These are phyloP conservation scores for Fusarium sp. DNA, from an alignment of 2,329 filamentous ascomycete species.

Conservation along the genomic window DNA sequence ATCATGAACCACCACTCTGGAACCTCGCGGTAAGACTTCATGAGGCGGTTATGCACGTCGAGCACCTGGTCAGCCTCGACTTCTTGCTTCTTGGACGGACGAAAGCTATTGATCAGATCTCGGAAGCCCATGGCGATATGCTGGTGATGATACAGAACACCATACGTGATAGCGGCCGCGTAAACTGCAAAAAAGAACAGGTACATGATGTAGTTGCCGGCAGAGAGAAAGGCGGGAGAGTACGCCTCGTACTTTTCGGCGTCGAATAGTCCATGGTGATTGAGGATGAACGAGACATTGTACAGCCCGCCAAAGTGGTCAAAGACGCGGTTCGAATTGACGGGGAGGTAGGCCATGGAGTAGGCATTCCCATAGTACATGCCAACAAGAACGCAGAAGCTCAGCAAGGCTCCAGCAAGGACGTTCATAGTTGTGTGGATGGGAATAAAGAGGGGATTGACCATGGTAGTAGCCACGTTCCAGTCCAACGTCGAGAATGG, in stretches of 20 bases:
- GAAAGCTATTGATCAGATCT: slow-evolving; percentile 45
- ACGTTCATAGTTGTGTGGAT: slow-evolving; percentile 53
- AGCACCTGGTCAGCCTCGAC: slow-evolving; percentile 35
- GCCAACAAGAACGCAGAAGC: slow-evolving; percentile 45
- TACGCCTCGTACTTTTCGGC: slow-evolving; percentile 53
- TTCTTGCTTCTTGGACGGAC: slow-evolving; percentile 40
- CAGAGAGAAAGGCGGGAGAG: slow-evolving; percentile 56
- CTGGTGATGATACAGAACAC: slow-evolving; percentile 53
- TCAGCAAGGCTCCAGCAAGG: slow-evolving; percentile 46
- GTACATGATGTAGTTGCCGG: slow-evolving; percentile 51
- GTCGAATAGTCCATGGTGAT: slow-evolving; percentile 52
- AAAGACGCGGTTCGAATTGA: slow-evolving; percentile 55
- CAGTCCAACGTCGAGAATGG: slow-evolving; percentile 58
- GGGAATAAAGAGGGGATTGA: slow-evolving; percentile 54
- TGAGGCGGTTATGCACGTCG: slow-evolving; percentile 60
- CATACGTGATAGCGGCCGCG: slow-evolving; percentile 54
- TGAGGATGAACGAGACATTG: slow-evolving; percentile 52
- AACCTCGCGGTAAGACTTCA: slow-evolving; percentile 59
- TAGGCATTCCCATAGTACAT: slow-evolving; percentile 51
- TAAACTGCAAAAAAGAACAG: slow-evolving; percentile 57
- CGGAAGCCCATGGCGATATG: slow-evolving; percentile 54
- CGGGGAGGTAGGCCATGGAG: slow-evolving; percentile 53
- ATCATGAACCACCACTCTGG: slow-evolving; percentile 62
- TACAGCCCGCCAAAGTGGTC: slow-evolving; percentile 55
- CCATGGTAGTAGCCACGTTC: slow-evolving; percentile 50